Evolutionary conservation across 2,329 filamentous ascomycete species (phyloP).

Genomic region (Cryphonectria carpinicola): DNA sequence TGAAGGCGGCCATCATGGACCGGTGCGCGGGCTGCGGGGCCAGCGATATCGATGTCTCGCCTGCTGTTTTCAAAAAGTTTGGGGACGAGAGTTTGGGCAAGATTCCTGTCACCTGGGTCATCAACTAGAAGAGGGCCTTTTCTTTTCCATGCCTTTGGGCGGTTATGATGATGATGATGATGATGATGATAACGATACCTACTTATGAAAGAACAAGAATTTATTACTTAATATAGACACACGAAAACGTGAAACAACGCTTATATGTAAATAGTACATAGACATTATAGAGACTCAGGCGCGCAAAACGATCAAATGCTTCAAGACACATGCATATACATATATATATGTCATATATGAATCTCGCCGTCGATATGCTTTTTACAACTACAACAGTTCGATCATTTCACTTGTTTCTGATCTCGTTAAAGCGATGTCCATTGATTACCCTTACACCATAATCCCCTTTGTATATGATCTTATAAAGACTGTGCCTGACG

Average conservation of each 20-base stretch:
- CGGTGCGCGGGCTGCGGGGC: constrained; percentile 19
- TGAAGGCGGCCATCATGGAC: constrained; percentile 21
- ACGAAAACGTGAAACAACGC: neutral
- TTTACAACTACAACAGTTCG: neutral
- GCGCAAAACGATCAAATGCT: neutral
- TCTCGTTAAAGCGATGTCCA: neutral
- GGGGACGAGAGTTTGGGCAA: constrained; percentile 15
- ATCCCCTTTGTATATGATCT: neutral
- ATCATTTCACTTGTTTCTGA: neutral
- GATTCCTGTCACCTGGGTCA: constrained; percentile 19
- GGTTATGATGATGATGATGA: neutral
- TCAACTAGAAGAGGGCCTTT: constrained; percentile 13
- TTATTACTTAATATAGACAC: neutral
- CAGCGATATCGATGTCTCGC: constrained; percentile 21
- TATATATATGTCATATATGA: neutral
- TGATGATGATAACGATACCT: neutral
- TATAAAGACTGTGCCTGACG: neutral
- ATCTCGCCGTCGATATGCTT: neutral
- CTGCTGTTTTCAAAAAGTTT: constrained; percentile 18
- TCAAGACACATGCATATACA: neutral
- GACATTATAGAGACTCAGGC: neutral
- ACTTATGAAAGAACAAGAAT: neutral
- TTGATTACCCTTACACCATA: neutral
- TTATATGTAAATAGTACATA: neutral
- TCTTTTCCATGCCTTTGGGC: neutral